Evolutionary conservation across 2,329 filamentous ascomycete species (phyloP).

Genomic region (Botrytis galanthina): DNA sequence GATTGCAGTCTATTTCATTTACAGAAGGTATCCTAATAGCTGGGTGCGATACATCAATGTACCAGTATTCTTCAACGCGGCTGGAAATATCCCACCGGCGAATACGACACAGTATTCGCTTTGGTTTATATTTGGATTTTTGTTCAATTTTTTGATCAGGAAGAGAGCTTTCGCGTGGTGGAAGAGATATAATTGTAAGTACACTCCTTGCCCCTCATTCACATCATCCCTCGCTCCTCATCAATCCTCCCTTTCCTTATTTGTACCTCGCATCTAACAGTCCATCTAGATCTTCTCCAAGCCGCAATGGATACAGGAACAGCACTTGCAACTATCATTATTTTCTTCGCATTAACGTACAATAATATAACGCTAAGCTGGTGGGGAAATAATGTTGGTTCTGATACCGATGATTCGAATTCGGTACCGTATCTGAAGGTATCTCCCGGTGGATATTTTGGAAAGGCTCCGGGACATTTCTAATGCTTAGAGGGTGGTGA

Average conservation of each 20-base stretch:
- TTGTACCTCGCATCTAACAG: background rate
- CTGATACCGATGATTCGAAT: background rate
- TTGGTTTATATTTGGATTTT: slow-evolving; percentile 48
- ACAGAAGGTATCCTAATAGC: slow-evolving; percentile 56
- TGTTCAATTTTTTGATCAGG: slow-evolving; percentile 50
- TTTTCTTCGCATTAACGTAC: slow-evolving; percentile 53
- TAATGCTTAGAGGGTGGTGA: background rate
- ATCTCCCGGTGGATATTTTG: background rate
- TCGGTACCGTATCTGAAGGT: slow-evolving; percentile 10
- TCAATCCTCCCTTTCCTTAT: background rate
- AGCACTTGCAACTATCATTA: slow-evolving; percentile 51
- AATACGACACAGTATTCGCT: slow-evolving; percentile 50
- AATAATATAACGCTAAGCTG: slow-evolving; percentile 43
- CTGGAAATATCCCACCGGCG: slow-evolving; percentile 49
- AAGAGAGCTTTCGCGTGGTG: slow-evolving; percentile 48
- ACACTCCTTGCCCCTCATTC: background rate
- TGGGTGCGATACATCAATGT: slow-evolving; percentile 47
- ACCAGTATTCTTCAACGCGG: slow-evolving; percentile 49
- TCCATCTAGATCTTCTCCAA: slow-evolving; percentile 44
- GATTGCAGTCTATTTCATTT: slow-evolving; percentile 52
- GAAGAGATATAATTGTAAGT: slow-evolving; percentile 43
- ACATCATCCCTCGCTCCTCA: background rate
- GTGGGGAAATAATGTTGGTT: slow-evolving; percentile 36
- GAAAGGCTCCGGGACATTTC: background rate
- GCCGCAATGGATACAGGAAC: slow-evolving; percentile 50